Base-by-base conservation (phyloP, 768 basidiomycete genomes). In the Lactarius hengduanensis region DNA sequence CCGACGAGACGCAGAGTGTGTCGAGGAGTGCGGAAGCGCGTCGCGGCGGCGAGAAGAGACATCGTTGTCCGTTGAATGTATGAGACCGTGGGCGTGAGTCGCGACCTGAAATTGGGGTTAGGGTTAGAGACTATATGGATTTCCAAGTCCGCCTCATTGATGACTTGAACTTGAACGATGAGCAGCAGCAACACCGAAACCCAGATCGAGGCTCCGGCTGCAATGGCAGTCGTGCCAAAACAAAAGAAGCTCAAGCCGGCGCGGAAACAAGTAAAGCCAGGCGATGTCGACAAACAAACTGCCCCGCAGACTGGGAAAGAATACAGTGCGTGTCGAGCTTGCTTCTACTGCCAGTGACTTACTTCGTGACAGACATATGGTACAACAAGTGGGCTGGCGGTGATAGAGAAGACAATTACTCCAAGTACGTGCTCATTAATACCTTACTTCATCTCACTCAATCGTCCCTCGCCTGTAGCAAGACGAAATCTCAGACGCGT, bases 301-400 rank as follows among this genome's bases (percentile, higher is more conserved):
- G 86, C 90, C 0, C 85, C 88, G 10, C 95, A 98, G 77, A 93
- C 94, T 0, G 95, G 95, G 58, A 96, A 96, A 76, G 95, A 97
- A 75, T 97, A 96, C 79, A 98, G 95, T 96, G 71, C 72, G 90
- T 85, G 56, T 45, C 67, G 13, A 59, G 40, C 34, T 55, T 34
- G n/a, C 45, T 65, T 63, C 16, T 28, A 56, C 30, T 61, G 55
- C 22, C 40, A 41, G 28, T 15, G 26, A 26, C 59, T 68, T 22
- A 61, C 26, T 41, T 64, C 34, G 36, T 59, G 71, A 38, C 50
- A 91, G 92, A 99, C 77, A 91, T 96, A 60, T 99, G 97, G 96
- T 98, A 96, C 76, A 95, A 98, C 78, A 96, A 97, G 79, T 98
- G 96, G 96, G 97, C 97, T n/a, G 97, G 97, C 62, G 97, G 96